Conservation (phyloP, 1,284 basidiomycete genomes). For the Apiotrichum laibachii region DNA sequence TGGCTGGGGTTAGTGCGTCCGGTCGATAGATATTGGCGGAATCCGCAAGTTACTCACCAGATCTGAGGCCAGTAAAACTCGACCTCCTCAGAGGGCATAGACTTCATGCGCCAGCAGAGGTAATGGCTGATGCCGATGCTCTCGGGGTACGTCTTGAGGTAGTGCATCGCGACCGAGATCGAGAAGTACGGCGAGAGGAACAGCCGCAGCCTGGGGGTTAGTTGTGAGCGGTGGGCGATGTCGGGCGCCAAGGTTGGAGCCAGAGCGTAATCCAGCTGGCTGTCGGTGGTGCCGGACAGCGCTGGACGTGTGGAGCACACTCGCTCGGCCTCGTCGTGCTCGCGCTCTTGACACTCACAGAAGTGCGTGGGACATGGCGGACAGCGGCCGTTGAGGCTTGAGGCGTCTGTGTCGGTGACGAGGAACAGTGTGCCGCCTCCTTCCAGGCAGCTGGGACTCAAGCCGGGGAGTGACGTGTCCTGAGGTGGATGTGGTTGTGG, state of each 20-base stretch:
- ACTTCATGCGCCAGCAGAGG: slow-evolving; percentile 75
- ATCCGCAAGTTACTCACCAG: slow-evolving; percentile 59
- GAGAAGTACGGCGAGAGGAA: slow-evolving; percentile 90
- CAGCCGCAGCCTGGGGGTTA: slow-evolving; percentile 61
- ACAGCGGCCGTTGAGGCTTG: background rate
- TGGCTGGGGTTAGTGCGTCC: slow-evolving; percentile 59
- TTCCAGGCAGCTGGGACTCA: background rate
- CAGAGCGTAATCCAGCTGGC: too few species aligned
- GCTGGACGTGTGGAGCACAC: background rate
- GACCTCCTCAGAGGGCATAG: slow-evolving; percentile 74
- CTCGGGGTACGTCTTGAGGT: slow-evolving; percentile 82
- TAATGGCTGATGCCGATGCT: slow-evolving; percentile 97
- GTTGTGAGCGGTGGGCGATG: background rate
- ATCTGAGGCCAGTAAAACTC: slow-evolving; percentile 96
- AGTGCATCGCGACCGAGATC: slow-evolving; percentile 83
- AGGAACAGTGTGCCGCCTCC: background rate
- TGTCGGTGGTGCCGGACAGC: too few species aligned
- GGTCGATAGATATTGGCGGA: background rate
- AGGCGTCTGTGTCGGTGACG: background rate
- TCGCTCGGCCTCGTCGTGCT: background rate
- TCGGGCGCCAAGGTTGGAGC: background rate
- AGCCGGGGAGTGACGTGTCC: background rate
- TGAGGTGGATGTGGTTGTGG: background rate
- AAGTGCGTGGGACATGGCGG: slow-evolving; percentile 38
- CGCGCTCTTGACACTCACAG: slow-evolving; percentile 20